A percentile compares a stretch with the other conserved stretches of the same genome.
Conservation (phyloP, 192 early-diverging fungal species). For the Coemansia javaensis region DNA sequence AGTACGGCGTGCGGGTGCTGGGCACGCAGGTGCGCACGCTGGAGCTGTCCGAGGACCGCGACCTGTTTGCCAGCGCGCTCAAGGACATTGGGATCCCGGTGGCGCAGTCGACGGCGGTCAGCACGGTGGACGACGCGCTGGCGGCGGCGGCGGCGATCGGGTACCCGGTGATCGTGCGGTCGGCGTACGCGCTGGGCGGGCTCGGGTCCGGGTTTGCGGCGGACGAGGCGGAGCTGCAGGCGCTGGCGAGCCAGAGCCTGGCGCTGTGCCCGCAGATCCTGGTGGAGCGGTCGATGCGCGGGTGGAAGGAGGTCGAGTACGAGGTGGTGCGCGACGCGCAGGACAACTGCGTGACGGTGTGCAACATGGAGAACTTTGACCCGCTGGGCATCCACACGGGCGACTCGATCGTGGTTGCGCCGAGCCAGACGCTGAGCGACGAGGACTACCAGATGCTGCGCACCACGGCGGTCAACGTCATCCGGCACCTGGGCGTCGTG, state of each 20-base stretch:
- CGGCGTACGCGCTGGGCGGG: slow-evolving; percentile 91
- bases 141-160: slow-evolving; percentile 77
- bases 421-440: slow-evolving; percentile 92
- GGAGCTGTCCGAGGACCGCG: slow-evolving; percentile 88
- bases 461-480: slow-evolving; percentile 90
- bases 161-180: slow-evolving; percentile 93
- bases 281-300: slow-evolving; percentile 94
- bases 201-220: slow-evolving; percentile 95
- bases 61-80: slow-evolving; percentile 90
- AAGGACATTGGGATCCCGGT: slow-evolving; percentile 76
- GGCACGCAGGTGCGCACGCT: slow-evolving; percentile 93
- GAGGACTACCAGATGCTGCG: slow-evolving; percentile 96
- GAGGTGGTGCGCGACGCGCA: slow-evolving; percentile 95
- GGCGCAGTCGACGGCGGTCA: slow-evolving; percentile 83
- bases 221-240: slow-evolving; percentile 64
- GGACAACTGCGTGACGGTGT: slow-evolving; percentile 98
- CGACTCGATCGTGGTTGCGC: slow-evolving; percentile 98
- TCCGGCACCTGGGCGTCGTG: slow-evolving; percentile 93
- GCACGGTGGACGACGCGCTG: slow-evolving; percentile 83
- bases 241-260: slow-evolving; percentile 81
- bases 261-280: slow-evolving; percentile 88
- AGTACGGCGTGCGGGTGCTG: slow-evolving; percentile 82
- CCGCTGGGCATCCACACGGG: slow-evolving; percentile 97
- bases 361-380: slow-evolving; percentile 99
- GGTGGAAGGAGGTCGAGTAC: slow-evolving; percentile 99